Conservation (phyloP, 2,329 filamentous ascomycete species). For the Colletotrichum sp. region DNA sequence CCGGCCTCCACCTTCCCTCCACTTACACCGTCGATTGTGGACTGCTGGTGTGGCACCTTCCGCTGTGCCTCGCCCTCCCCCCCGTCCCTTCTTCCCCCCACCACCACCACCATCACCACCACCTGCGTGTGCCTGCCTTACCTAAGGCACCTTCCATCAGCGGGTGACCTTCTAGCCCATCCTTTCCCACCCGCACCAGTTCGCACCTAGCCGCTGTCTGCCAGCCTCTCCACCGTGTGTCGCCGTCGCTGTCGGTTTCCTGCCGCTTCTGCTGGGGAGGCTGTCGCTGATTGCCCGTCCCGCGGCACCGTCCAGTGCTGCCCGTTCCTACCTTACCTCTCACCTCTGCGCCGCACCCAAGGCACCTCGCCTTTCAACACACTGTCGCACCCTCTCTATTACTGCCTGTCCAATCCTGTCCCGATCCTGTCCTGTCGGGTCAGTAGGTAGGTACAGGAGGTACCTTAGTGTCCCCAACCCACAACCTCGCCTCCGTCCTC, state of each 20-base stretch:
- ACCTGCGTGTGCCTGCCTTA: neutral
- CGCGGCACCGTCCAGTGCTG: neutral
- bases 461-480: constrained; percentile 1
- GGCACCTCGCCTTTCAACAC: neutral
- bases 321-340: neutral
- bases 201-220: neutral
- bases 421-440: neutral
- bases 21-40: too few species aligned
- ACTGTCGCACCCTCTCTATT: neutral
- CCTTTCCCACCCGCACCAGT: neutral
- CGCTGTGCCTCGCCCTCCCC: neutral
- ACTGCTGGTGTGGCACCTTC: too few species aligned
- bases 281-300: neutral
- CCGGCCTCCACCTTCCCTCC: too few species aligned
- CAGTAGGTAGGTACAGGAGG: neutral
- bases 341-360: neutral
- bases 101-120: neutral
- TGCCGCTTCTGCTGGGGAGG: neutral
- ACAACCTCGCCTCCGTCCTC: constrained; percentile 15
- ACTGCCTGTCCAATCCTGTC: constrained; percentile 6
- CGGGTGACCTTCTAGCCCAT: neutral
- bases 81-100: neutral
- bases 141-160: neutral
- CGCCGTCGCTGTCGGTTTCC: neutral
- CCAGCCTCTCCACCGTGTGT: neutral